Evolutionary conservation across 306 rosid species (phyloP).

Genomic region (Prunus mongolica): DNA sequence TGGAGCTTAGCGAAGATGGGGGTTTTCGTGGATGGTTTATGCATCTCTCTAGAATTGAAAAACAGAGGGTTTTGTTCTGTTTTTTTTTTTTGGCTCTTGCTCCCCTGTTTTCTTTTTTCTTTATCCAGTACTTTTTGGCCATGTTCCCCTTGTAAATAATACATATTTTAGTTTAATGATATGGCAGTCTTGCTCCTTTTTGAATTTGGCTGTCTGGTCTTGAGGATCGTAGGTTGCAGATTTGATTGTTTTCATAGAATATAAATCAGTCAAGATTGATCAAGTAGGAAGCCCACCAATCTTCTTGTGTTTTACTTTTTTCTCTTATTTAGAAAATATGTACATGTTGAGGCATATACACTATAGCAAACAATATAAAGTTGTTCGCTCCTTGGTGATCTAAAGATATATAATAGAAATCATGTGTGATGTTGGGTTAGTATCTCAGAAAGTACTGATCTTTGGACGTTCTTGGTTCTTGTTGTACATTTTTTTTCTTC

Average conservation of each 20-base stretch:
- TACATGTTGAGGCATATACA: too few species aligned
- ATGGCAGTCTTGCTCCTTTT: neutral
- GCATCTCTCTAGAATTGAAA: slow-evolving; percentile 8
- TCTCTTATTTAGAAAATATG: too few species aligned
- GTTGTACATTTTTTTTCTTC: neutral
- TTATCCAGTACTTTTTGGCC: neutral
- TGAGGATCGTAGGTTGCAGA: neutral
- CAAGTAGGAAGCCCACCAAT: neutral
- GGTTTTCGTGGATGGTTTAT: neutral
- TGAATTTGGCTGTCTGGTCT: neutral
- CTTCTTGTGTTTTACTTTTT: neutral
- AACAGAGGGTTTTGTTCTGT: slow-evolving; percentile 9
- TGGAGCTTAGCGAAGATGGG: neutral
- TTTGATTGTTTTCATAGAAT: neutral
- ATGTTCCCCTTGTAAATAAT: slow-evolving; percentile 13
- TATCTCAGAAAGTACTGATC: neutral
- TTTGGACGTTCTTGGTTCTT: neutral
- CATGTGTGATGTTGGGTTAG: neutral
- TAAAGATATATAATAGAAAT: neutral
- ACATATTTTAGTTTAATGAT: neutral
- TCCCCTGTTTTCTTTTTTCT: slow-evolving; percentile 3
- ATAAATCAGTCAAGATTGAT: neutral
- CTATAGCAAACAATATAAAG: too few species aligned
- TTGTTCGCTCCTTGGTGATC: too few species aligned
- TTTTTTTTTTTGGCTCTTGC: neutral